Conservation (phyloP, 768 basidiomycete genomes). For the Gymnopilus dilepis region DNA sequence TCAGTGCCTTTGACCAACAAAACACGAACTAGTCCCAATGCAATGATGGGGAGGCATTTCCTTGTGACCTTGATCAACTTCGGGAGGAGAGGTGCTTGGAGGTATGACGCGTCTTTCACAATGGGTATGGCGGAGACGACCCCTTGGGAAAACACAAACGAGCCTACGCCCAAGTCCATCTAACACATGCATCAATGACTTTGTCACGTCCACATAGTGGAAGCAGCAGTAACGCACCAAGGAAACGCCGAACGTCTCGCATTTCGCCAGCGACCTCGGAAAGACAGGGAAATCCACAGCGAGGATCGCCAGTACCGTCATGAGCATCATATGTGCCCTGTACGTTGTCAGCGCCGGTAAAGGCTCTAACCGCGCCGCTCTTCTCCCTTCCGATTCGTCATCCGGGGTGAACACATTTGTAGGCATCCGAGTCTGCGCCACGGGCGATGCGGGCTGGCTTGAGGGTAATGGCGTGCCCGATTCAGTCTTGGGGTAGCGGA, state of each 20-base stretch:
- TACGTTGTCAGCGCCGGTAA: conserved; percentile 86
- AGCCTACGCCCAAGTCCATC: conserved; percentile 99
- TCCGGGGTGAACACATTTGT: background rate
- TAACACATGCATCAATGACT: conserved; percentile 34
- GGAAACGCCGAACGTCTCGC: conserved; percentile 94
- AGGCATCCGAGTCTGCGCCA: conserved; percentile 15
- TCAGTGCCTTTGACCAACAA: conserved; percentile 90
- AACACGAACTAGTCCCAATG: conserved; percentile 78
- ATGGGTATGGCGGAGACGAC: conserved; percentile 87
- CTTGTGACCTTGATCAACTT: conserved; percentile 57
- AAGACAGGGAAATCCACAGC: conserved; percentile 97
- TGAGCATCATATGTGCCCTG: conserved; percentile 92
- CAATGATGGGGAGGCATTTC: conserved; percentile 70
- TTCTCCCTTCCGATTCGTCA: background rate
- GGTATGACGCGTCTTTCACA: conserved; percentile 62
- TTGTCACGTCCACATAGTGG: conserved; percentile 1
- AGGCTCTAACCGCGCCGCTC: conserved; percentile 38
- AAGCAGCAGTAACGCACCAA: conserved; percentile 56
- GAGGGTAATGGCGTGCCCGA: conserved; percentile 60
- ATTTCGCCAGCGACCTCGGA: conserved; percentile 87
- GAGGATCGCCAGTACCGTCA: conserved; percentile 89
- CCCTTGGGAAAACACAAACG: conserved; percentile 97
- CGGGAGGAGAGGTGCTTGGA: conserved; percentile 50
- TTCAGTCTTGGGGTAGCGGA: conserved; percentile 47
- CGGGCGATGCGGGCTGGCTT: conserved; percentile 30